These are phyloP conservation scores for Sugiyamaella floridensis DNA, from an alignment of 805 yeast species.

Conservation along the genomic window DNA sequence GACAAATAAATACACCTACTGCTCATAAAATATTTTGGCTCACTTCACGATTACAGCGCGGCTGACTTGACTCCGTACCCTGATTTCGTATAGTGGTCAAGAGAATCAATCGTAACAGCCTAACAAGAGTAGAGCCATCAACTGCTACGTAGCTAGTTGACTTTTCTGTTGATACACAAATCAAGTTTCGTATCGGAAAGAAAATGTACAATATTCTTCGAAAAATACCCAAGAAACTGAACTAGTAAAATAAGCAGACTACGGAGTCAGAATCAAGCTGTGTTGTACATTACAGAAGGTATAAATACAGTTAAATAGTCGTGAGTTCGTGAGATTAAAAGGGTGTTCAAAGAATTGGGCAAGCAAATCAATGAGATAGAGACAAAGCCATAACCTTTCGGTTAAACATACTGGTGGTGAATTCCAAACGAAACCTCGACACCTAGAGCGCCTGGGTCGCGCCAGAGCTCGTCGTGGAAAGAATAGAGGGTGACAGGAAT, in stretches of 20 bases:
- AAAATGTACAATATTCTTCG: too few relatives aligned
- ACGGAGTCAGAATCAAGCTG: too few relatives aligned
- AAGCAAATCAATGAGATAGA: background rate
- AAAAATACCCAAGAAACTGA: too few relatives aligned
- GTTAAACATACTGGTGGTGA: conserved; percentile 6
- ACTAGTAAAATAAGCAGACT: too few relatives aligned
- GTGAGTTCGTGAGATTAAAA: background rate
- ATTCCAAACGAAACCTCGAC: conserved; percentile 21
- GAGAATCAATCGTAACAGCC: too few relatives aligned
- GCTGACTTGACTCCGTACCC: background rate
- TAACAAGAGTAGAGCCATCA: too few relatives aligned
- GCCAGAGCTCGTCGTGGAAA: conserved; percentile 20
- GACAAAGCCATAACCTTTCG: too few relatives aligned
- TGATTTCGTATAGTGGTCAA: too few relatives aligned
- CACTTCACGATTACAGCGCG: background rate
- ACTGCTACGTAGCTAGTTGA: too few relatives aligned
- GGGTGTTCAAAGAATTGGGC: background rate
- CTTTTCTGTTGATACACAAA: too few relatives aligned
- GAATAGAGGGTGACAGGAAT: conserved; percentile 17
- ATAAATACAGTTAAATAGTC: background rate
- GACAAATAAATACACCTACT: background rate
- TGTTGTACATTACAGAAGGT: too few relatives aligned
- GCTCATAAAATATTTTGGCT: background rate
- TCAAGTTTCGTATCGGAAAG: too few relatives aligned
- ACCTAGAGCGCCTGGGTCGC: conserved; percentile 17